Evolutionary conservation across 1,284 basidiomycete species (phyloP), one percentile per base, ranked within the genome.

Genomic region (Leccinum angustisporum): DNA sequence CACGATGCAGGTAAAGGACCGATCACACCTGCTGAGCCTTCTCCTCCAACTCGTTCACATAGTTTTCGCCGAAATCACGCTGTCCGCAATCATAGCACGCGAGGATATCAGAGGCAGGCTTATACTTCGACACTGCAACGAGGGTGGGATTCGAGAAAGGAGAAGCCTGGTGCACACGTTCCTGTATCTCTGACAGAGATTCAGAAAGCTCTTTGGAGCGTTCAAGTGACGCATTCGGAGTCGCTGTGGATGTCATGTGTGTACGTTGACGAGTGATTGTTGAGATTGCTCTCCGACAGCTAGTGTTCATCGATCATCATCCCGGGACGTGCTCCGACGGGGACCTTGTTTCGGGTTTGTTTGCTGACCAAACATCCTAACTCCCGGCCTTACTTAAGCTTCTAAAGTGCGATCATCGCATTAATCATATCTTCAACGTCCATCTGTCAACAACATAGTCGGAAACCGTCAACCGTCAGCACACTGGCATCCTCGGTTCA

Each of bases 1-100:
- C 27, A 4, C 31, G 31, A 34, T 13, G 9, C 14, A 13, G 48
- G 8, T 5, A 16, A 25, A 51, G 34, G 30, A 50, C 21, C 3
- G 54, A 61, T 58, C 89, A 66, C 69, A 93, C 93, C 73, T 85
- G 78, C 57, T 80, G 79, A 1, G 94, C 90, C 72, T 97, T 99
- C 54, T 95, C 93, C n/a, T 88, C 88, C 65, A 99, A 77, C 73
- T 98, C 97, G 68, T 97, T 92, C 5, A 96, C 95, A 73, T 98
- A 99, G 75, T 99, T 99, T 78, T 99, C 97, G 11, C 97, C 97
- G 74, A 98, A 99, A 74, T 97, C 94, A 1, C 87, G 80, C 68
- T 98, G 93, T 0, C 90, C 92, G 14, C 80, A 79, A 62, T 92
- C 83, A 70, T 91, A 92, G 65, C 94, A 91, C 5, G 90, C 90